Base-by-base conservation (phyloP, 139 green algal genomes). In the Axilococcus clingmanii region DNA sequence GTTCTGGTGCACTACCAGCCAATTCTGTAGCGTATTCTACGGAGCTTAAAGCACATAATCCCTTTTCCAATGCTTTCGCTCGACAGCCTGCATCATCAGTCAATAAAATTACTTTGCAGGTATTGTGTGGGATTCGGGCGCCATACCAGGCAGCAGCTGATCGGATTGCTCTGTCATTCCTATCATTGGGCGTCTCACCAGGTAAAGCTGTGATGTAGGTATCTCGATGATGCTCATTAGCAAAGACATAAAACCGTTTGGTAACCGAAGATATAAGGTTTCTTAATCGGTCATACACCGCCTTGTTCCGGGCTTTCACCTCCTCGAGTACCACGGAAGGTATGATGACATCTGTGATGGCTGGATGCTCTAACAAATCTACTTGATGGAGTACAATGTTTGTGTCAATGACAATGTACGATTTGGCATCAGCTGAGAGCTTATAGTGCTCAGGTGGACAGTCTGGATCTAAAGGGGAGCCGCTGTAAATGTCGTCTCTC, bases 91-190 rank as follows among this genome's bases (percentile, higher is more conserved):
- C 78, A 52, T 98, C 91, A 40, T 94, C 85, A 4, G 81, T 94
- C 3, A 98, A 57, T 29, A 97, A 61, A 1, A 95, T 48, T 32
- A 97, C 60, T 6, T 60, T 56, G 68, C 75, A 5, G 14, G 17
- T 76, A 23, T 58, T 69, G 17, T 30, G 34, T 0, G 55, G 57
- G 12, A 81, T 33, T 4, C 63, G 63, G 27, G 37, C 30, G 7
- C 22, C 8, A 37, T 88, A 96, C 86, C 85, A 97, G 19, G 62
- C 54, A 0, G 81, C 74, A 12, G 74, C 87, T 7, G 84, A 71
- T 1, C 91, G 66, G n/a, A 98, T 95, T 23, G 91, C 91, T n/a
- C 90, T 66, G 73, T 98, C 91, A 64, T 98, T 98, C n/a, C 90
- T 69, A 76, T 98, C 91, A 59, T 98, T 98, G 28, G 83, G 76